Evolutionary conservation across 2,329 filamentous ascomycete genomes (phyloP).

Genomic region (Sarocladiaceae sp.): DNA sequence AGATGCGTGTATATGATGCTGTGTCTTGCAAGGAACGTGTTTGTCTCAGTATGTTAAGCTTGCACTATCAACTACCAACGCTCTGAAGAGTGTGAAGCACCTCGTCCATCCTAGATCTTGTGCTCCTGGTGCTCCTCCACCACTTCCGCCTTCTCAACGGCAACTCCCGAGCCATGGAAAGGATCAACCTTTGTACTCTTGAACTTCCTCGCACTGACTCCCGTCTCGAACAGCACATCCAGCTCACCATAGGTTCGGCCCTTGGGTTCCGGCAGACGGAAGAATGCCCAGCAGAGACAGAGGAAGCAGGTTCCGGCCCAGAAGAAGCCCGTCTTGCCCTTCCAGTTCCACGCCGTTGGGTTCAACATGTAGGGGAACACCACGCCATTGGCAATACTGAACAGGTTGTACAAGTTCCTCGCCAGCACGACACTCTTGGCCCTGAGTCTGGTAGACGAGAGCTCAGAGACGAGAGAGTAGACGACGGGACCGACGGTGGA

Average conservation of each 20-base stretch:
- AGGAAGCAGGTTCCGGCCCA: constrained; percentile 9
- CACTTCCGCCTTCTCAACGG: constrained; percentile 8
- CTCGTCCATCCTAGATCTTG: neutral
- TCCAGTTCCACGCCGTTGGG: constrained; percentile 17
- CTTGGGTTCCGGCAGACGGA: constrained; percentile 20
- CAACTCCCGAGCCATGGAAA: constrained; percentile 6
- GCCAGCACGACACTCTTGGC: constrained; percentile 40
- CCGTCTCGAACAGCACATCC: constrained; percentile 22
- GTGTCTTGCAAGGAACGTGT: too few species aligned
- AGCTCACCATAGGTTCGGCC: constrained; percentile 21
- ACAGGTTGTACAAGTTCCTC: constrained; percentile 22
- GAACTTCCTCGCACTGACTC: constrained; percentile 25
- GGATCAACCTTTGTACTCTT: constrained; percentile 7
- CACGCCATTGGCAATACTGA: constrained; percentile 16
- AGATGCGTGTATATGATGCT: too few species aligned
- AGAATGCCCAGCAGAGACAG: constrained; percentile 22
- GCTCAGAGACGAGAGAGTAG: constrained; percentile 69
- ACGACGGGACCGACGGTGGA: constrained; percentile 51
- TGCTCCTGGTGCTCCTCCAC: constrained; percentile 4
- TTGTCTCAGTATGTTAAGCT: too few species aligned
- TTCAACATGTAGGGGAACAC: constrained; percentile 17
- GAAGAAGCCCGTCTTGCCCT: constrained; percentile 17
- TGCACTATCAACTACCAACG: neutral
- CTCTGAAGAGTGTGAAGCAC: too few species aligned
- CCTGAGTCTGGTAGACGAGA: constrained; percentile 38